These are phyloP conservation scores for Ceratobasidium sp. DNA, from an alignment of 1,284 basidiomycete genomes.

Conservation along the genomic window DNA sequence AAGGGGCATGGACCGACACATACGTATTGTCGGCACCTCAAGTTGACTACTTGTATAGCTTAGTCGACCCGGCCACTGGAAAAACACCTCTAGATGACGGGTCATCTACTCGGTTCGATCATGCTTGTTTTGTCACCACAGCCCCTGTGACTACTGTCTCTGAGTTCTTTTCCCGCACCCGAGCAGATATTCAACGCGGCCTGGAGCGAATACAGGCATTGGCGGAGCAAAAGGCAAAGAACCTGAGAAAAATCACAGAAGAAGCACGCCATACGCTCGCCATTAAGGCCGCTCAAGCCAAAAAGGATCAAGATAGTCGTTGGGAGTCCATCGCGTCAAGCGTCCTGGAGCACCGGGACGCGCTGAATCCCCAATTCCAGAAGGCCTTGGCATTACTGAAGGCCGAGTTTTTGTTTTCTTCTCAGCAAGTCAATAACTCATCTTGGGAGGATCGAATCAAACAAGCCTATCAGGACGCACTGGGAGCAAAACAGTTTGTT, in stretches of 20 bases:
- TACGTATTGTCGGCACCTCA: conserved; percentile 74
- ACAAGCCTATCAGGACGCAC: neutral
- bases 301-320: conserved; percentile 9
- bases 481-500: conserved; percentile 30
- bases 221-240: conserved; percentile 4
- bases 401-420: conserved; percentile 2
- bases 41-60: conserved; percentile 61
- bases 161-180: conserved; percentile 53
- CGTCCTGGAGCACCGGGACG: conserved; percentile 2
- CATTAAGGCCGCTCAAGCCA: conserved; percentile 20
- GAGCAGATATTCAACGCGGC: conserved; percentile 6
- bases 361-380: conserved; percentile 9
- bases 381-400: conserved; percentile 5
- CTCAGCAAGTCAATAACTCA: conserved; percentile 2
- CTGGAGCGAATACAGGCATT: conserved; percentile 1
- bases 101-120: conserved; percentile 39
- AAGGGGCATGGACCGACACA: conserved; percentile 61
- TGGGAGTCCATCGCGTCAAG: conserved; percentile 7
- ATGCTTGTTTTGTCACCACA: conserved; percentile 55
- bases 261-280: conserved; percentile 15
- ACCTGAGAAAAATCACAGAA: neutral
- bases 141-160: conserved; percentile 62
- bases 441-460: conserved; percentile 14
- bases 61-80: conserved; percentile 52
- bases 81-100: conserved; percentile 60